phyloP scores from a whole-genome alignment of 2,329 filamentous ascomycete species.

The Teratosphaeriaceae sp. region DNA sequence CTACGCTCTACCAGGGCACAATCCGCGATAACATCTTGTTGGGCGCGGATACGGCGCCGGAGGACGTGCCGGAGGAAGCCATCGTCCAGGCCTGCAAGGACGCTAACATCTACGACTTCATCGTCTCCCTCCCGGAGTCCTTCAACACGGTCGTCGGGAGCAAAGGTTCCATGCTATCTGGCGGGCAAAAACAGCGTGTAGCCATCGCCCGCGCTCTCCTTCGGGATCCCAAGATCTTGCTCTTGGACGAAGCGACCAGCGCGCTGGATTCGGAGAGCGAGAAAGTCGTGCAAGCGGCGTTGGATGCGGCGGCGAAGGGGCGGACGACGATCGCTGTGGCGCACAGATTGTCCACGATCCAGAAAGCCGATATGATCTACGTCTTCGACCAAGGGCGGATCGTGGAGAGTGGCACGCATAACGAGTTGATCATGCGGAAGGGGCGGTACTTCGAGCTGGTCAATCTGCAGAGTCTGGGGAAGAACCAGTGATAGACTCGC shows the following conservation, averaged over 20 bases:
- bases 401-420: conserved; percentile 39
- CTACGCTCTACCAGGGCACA: conserved; percentile 87
- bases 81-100: conserved; percentile 77
- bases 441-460: conserved; percentile 34
- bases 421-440: conserved; percentile 12
- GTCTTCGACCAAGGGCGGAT: conserved; percentile 39
- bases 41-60: conserved; percentile 52
- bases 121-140: conserved; percentile 66
- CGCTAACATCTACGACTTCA: conserved; percentile 89
- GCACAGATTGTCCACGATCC: conserved; percentile 85
- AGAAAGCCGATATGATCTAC: conserved; percentile 67
- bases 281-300: conserved; percentile 71
- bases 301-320: conserved; percentile 76
- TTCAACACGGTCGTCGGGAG: conserved; percentile 56
- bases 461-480: conserved; percentile 32
- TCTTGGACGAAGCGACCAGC: conserved; percentile 69
- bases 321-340: conserved; percentile 78
- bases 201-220: conserved; percentile 88
- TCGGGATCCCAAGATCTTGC: conserved; percentile 80
- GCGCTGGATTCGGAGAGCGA: conserved; percentile 68
- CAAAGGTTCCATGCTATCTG: conserved; percentile 78
- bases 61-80: conserved; percentile 62
- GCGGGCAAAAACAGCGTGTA: conserved; percentile 82
- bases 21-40: conserved; percentile 87
- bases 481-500: conserved; percentile 11